Base-by-base conservation (phyloP, 2,329 filamentous ascomycete genomes). In the Rosellinia necatrix region DNA sequence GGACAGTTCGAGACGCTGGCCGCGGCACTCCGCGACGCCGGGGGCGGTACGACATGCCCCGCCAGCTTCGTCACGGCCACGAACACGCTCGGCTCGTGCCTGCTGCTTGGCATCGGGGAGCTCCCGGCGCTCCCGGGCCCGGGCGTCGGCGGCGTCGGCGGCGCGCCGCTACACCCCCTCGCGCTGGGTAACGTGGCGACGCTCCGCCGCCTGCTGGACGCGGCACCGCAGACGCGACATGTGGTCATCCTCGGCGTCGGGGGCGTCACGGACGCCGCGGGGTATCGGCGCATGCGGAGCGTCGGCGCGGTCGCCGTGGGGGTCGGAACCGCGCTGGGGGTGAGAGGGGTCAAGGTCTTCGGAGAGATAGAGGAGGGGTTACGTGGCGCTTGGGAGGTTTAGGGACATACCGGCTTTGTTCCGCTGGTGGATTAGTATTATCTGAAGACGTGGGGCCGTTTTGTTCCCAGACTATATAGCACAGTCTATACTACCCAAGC, bases 101-200 rank as follows among this genome's bases (percentile, higher is more conserved):
- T 92, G 0, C 73, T 91, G 0, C 69, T 90, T 1, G 64, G n/a
- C n/a, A n/a, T n/a, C 74, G 34, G 10, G 43, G 55, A 50, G 53
- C 17, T 24, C 9, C 55, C 47, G 4, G 56, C 42, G 1, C n/a
- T 58, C 2, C 55, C 81, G 0, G 78, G 75, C 0, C 87, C 70
- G 0, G 88, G 88, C 0, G 76, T 90, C 3, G 90, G 89, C 0
- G 90, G 89, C 0, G 77, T 92, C 73, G 89, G 87, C 0, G 90
- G 90, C 0, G 80, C 87, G 9, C 81, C 88, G 15, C 72, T 93
- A 38, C 90, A 92, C 71, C 85, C 88, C 0, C 74, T 93, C 0
- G 86, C 89, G 0, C 71, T 93, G 25, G 90, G 90, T 0, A 93
- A 92, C 64, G 89, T 92, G 27, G 77, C 76, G n/a, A 86, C 82